These are phyloP conservation scores for Lentinula edodes DNA, from an alignment of 768 basidiomycete species.

Conservation along the genomic window DNA sequence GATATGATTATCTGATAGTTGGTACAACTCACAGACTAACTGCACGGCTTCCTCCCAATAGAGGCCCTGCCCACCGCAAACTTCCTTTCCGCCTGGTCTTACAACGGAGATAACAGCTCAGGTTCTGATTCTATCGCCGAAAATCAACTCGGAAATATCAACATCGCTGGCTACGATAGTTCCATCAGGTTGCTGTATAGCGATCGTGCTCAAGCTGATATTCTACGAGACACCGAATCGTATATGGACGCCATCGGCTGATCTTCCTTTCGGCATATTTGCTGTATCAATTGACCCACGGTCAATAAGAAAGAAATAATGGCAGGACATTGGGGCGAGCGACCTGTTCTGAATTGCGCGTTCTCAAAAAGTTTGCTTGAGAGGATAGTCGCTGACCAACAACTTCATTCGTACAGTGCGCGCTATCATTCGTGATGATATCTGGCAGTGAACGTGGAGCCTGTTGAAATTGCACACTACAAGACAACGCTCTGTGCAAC, in stretches of 20 bases:
- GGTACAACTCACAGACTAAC: too few species aligned
- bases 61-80: not conserved
- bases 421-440: not conserved
- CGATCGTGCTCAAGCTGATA: constrained; percentile 12
- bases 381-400: not conserved
- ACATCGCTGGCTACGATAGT: constrained; percentile 26
- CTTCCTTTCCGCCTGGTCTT: constrained; percentile 19
- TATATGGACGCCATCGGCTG: constrained; percentile 13
- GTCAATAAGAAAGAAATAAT: too few species aligned
- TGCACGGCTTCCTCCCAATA: too few species aligned
- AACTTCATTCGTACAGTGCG: constrained; percentile 1
- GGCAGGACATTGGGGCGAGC: too few species aligned
- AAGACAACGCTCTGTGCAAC: not conserved
- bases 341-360: too few species aligned
- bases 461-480: not conserved
- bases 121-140: constrained; percentile 12
- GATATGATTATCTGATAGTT: too few species aligned
- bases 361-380: not conserved
- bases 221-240: constrained; percentile 22
- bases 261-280: too few species aligned
- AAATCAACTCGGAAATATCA: constrained; percentile 15
- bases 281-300: too few species aligned
- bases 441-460: not conserved
- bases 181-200: constrained; percentile 15
- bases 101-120: constrained; percentile 11